Percentiles rank a stretch among this genome's conserved stretches.
These are phyloP conservation scores for Sphaerulina vaccinii DNA, from an alignment of 2,329 filamentous ascomycete genomes.

Conservation along the genomic window DNA sequence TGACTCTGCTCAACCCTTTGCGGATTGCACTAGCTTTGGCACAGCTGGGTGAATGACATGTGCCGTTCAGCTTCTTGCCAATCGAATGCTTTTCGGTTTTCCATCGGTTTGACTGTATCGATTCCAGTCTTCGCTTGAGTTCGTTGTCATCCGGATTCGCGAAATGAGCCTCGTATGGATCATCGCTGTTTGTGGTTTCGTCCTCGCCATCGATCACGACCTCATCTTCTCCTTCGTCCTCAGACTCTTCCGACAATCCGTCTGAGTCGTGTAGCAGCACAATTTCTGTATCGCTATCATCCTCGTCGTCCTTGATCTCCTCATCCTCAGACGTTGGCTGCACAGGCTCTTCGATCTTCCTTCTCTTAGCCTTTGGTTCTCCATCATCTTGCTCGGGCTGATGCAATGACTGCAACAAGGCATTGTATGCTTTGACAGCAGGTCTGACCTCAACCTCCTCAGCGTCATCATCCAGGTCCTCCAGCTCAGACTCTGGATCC, in stretches of 20 bases:
- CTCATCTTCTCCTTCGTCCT: constrained; percentile 17
- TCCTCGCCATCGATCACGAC: constrained; percentile 20
- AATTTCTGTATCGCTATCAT: constrained; percentile 38
- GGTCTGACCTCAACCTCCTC: constrained; percentile 34
- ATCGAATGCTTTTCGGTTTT: constrained; percentile 29
- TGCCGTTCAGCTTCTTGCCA: constrained; percentile 19
- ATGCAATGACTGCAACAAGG: constrained; percentile 57
- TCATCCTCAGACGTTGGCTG: constrained; percentile 46
- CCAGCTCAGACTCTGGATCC: constrained; percentile 27
- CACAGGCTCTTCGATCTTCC: constrained; percentile 47
- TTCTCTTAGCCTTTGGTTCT: constrained; percentile 50
- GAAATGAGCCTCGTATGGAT: constrained; percentile 83
- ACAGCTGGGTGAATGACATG: constrained; percentile 23
- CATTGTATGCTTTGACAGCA: constrained; percentile 51
- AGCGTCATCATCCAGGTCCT: constrained; percentile 32
- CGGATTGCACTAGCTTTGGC: constrained; percentile 9
- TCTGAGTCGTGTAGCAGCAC: constrained; percentile 50
- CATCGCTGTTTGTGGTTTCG: constrained; percentile 20
- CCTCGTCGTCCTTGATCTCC: constrained; percentile 39
- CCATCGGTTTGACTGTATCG: constrained; percentile 52
- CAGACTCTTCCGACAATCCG: constrained; percentile 28
- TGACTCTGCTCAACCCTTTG: not conserved
- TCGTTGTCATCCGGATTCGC: constrained; percentile 63
- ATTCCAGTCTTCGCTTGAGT: constrained; percentile 53
- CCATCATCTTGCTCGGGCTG: constrained; percentile 40